A percentile compares a stretch with the other conserved stretches of the same genome.
These are phyloP conservation scores for Multifurca ochricompacta DNA, from an alignment of 768 basidiomycete species.

Conservation along the genomic window DNA sequence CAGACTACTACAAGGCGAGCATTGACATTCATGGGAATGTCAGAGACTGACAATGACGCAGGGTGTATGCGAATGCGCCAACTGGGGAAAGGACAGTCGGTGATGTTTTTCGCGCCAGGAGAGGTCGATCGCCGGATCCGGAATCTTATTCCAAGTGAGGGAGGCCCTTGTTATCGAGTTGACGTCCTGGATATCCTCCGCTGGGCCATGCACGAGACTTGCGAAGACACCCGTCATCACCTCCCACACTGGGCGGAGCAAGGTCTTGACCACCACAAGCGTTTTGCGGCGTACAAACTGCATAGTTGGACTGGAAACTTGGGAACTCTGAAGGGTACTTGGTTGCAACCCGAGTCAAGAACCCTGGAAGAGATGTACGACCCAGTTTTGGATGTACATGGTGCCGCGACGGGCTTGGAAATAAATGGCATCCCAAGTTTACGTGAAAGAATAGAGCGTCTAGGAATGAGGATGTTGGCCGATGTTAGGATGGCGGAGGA, in stretches of 20 bases:
- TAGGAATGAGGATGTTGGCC: background rate
- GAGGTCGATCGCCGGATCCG: constrained; percentile 15
- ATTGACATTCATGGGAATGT: background rate
- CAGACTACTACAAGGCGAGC: constrained; percentile 40
- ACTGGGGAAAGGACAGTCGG: constrained; percentile 15
- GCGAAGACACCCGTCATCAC: constrained; percentile 15
- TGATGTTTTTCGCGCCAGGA: constrained; percentile 15
- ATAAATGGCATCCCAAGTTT: background rate
- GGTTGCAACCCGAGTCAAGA: constrained; percentile 10
- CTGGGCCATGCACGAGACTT: constrained; percentile 17
- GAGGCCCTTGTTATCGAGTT: background rate
- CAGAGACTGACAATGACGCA: background rate
- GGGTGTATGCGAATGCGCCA: constrained; percentile 20
- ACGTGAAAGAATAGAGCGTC: background rate
- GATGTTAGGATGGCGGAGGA: constrained; percentile 14
- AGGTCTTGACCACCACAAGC: constrained; percentile 8
- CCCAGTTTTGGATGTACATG: background rate
- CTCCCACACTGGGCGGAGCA: constrained; percentile 13
- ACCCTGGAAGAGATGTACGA: constrained; percentile 16
- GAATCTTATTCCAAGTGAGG: background rate
- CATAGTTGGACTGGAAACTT: background rate
- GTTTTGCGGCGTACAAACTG: background rate
- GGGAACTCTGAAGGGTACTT: background rate
- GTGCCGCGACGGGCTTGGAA: background rate
- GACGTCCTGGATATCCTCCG: constrained; percentile 11